phyloP scores from a whole-genome alignment of 106 monocot species.

The Acorus calamus region DNA sequence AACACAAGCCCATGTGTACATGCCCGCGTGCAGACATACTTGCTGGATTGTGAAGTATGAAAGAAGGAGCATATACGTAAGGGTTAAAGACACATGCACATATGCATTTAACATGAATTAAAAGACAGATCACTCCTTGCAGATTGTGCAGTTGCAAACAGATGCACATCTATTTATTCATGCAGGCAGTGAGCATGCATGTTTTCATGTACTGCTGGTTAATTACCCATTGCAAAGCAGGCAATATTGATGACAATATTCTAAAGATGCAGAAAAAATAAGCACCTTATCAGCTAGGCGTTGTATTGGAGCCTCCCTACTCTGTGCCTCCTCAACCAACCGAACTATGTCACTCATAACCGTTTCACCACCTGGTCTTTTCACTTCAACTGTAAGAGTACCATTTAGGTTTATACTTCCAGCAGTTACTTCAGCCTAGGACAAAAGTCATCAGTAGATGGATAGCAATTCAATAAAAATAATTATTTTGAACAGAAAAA shows the following conservation, averaged over 20 bases:
- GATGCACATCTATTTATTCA: too few species aligned
- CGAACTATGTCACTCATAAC: slow-evolving; percentile 93
- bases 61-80: too few species aligned
- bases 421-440: slow-evolving; percentile 79
- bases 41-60: too few species aligned
- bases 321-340: slow-evolving; percentile 95
- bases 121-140: too few species aligned
- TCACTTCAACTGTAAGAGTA: slow-evolving; percentile 86
- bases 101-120: too few species aligned
- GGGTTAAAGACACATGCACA: too few species aligned
- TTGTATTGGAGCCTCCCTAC: slow-evolving; percentile 93
- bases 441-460: slow-evolving; percentile 7
- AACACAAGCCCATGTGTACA: too few species aligned
- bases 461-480: not conserved
- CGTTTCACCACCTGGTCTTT: slow-evolving; percentile 94
- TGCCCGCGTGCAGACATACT: too few species aligned
- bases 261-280: not conserved
- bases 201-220: too few species aligned
- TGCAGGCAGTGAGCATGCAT: too few species aligned
- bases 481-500: not conserved
- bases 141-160: too few species aligned
- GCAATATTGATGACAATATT: not conserved
- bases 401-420: slow-evolving; percentile 98
- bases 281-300: slow-evolving; percentile 87
- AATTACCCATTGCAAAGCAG: too few species aligned